phyloP scores from a whole-genome alignment of 2,329 filamentous ascomycete genomes.

The Exophiala sideris region DNA sequence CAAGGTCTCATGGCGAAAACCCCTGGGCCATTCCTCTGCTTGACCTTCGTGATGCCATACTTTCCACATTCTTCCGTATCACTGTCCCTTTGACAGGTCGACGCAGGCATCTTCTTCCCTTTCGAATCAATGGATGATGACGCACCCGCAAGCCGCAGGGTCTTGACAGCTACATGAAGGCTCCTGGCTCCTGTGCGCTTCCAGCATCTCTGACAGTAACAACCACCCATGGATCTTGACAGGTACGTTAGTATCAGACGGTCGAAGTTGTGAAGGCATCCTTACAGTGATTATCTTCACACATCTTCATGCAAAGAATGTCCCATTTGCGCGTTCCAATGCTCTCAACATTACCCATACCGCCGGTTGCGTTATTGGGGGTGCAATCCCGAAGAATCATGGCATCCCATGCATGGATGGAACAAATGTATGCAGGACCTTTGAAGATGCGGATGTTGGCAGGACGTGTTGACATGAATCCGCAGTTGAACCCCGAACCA shows the following conservation, averaged over 20 bases:
- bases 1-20: too few species aligned
- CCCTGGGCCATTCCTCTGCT: too few species aligned
- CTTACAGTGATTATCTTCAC: slow-evolving; percentile 6
- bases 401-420: not conserved
- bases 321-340: slow-evolving; percentile 3
- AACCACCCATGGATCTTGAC: slow-evolving; percentile 8
- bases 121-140: too few species aligned
- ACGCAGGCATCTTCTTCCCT: too few species aligned
- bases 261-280: not conserved
- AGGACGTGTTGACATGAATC: not conserved
- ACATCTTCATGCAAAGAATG: slow-evolving; percentile 9
- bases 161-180: too few species aligned
- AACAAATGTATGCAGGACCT: not conserved
- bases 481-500: slow-evolving; percentile 1
- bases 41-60: too few species aligned
- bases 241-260: not conserved
- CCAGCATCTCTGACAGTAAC: slow-evolving; percentile 6
- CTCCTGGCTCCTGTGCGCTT: too few species aligned
- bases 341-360: not conserved
- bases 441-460: slow-evolving; percentile 10
- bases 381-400: slow-evolving; percentile 8
- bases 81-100: too few species aligned
- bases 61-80: too few species aligned
- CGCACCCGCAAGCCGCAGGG: too few species aligned
- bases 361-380: not conserved